A percentile compares a stretch with the other conserved stretches of the same genome.
Conservation (phyloP, 257 asterid genomes). For the Jaltomata sinuosa region DNA sequence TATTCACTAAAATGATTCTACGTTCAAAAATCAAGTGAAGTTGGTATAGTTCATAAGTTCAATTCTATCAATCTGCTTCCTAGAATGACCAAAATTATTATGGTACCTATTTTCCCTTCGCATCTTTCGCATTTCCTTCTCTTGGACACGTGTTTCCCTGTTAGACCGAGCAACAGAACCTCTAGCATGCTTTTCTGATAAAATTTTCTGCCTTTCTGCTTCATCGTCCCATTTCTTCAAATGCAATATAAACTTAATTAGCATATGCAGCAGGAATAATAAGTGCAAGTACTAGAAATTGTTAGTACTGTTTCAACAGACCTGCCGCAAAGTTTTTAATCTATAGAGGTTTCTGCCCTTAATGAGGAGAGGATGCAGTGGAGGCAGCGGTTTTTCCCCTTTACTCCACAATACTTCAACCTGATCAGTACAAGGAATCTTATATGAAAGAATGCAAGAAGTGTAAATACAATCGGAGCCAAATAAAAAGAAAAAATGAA, state of each 20-base stretch:
- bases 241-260: not conserved
- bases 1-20: not conserved
- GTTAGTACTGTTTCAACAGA: not conserved
- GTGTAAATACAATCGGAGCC: not conserved
- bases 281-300: slow-evolving; percentile 5
- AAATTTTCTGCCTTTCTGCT: slow-evolving; percentile 46
- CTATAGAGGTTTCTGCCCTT: slow-evolving; percentile 92
- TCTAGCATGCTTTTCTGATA: slow-evolving; percentile 75
- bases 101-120: slow-evolving; percentile 39
- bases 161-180: slow-evolving; percentile 67
- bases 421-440: slow-evolving; percentile 19
- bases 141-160: slow-evolving; percentile 51
- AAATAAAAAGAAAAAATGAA: not conserved
- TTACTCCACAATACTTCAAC: slow-evolving; percentile 92
- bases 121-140: slow-evolving; percentile 36
- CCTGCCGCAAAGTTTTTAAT: slow-evolving; percentile 82
- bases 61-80: not conserved
- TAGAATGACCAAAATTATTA: not conserved
- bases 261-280: not conserved
- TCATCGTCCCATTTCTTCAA: slow-evolving; percentile 72
- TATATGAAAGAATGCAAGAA: not conserved
- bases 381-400: slow-evolving; percentile 74
- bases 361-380: slow-evolving; percentile 83
- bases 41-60: not conserved
- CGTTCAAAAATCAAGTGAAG: not conserved